Percentiles rank a stretch among this genome's conserved stretches.
Conservation (phyloP, 768 basidiomycete genomes). For the Boletus insuetus region DNA sequence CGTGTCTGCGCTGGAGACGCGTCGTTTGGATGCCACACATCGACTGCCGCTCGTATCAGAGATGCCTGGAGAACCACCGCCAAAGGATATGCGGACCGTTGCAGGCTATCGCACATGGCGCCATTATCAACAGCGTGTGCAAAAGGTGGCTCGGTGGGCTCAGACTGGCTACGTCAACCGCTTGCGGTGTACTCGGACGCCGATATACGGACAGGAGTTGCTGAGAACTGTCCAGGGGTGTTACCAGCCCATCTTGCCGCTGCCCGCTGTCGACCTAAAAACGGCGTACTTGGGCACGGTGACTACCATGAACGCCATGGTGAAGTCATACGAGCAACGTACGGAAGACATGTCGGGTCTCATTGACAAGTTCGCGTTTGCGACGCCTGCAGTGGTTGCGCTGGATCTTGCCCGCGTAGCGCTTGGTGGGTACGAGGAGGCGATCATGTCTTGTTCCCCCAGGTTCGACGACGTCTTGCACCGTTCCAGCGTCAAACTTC, state of each 20-base stretch:
- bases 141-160: conserved; percentile 57
- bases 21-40: conserved; percentile 56
- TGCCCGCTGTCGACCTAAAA: conserved; percentile 41
- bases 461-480: conserved; percentile 73
- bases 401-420: conserved; percentile 66
- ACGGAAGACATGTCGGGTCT: conserved; percentile 49
- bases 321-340: conserved; percentile 66
- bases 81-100: conserved; percentile 71
- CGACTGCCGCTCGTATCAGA: conserved; percentile 53
- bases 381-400: conserved; percentile 76
- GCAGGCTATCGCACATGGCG: conserved; percentile 63
- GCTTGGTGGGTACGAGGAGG: conserved; percentile 42
- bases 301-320: conserved; percentile 40
- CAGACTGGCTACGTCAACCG: conserved; percentile 74
- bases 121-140: conserved; percentile 46
- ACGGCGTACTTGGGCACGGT: conserved; percentile 42
- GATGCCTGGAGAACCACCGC: conserved; percentile 61
- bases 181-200: conserved; percentile 55
- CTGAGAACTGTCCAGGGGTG: conserved; percentile 40
- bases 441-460: conserved; percentile 31
- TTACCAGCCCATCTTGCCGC: conserved; percentile 50
- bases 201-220: conserved; percentile 45
- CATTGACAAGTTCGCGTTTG: conserved; percentile 74
- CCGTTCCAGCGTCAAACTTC: conserved; percentile 72
- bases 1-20: conserved; percentile 52